phyloP scores from a whole-genome alignment of 2,329 filamentous ascomycete genomes.

The Fusarium nurragi region DNA sequence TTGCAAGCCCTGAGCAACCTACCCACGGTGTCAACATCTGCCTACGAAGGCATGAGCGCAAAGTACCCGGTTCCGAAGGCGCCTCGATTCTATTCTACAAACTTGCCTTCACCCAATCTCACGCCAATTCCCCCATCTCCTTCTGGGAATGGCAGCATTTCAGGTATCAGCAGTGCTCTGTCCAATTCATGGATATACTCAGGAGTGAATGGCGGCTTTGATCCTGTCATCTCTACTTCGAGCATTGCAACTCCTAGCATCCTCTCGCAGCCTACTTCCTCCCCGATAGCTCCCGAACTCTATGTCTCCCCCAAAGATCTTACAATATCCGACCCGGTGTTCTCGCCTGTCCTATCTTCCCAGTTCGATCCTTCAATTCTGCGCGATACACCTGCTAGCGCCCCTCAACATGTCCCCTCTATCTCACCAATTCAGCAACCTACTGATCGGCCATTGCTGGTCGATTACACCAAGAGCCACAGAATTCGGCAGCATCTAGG shows the following conservation, averaged over 20 bases:
- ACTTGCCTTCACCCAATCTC: not conserved
- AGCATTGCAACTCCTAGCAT: not conserved
- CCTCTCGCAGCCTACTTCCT: not conserved
- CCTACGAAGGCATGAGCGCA: constrained; percentile 11
- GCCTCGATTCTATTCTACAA: constrained; percentile 3
- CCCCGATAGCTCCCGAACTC: not conserved
- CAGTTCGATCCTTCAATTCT: not conserved
- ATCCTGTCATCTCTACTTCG: no score
- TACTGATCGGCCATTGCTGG: not conserved
- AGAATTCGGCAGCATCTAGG: constrained; percentile 18
- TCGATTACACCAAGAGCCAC: constrained; percentile 21
- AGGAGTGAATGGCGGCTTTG: not conserved
- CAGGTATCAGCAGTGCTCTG: constrained; percentile 31
- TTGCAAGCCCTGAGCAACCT: constrained; percentile 29
- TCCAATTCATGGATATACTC: not conserved
- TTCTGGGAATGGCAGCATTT: constrained; percentile 11
- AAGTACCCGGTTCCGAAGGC: constrained; percentile 14
- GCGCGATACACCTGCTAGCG: not conserved
- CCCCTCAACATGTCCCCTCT: not conserved
- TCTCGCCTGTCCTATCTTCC: not conserved
- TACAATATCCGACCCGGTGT: not conserved
- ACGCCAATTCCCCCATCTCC: not conserved
- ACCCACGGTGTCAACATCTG: not conserved
- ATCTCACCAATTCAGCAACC: not conserved
- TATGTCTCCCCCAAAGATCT: not conserved